These are phyloP conservation scores for Teratosphaeria pseudoeucalypti DNA, from an alignment of 2,329 filamentous ascomycete genomes.

Conservation along the genomic window DNA sequence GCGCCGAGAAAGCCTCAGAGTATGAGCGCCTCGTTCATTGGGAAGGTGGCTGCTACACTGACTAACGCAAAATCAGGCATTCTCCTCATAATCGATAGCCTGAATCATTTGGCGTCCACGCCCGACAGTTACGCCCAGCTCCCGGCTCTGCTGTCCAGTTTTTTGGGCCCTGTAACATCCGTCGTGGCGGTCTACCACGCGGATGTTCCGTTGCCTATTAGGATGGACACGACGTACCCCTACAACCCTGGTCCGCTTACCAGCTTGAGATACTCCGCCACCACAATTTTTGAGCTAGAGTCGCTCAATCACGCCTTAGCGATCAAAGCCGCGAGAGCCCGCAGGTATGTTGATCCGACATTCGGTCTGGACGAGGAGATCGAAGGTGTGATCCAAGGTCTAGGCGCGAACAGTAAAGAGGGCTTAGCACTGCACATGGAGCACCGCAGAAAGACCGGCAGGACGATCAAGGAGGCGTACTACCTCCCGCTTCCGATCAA, in stretches of 20 bases:
- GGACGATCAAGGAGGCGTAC: conserved; percentile 62
- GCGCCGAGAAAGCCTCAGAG: neutral
- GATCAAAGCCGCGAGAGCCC: conserved; percentile 63
- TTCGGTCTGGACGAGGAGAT: conserved; percentile 69
- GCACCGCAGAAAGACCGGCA: conserved; percentile 70
- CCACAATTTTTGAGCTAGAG: conserved; percentile 65
- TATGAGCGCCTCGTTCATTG: neutral
- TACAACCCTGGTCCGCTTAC: conserved; percentile 62
- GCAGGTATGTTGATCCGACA: conserved; percentile 62
- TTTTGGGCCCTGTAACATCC: conserved; percentile 57
- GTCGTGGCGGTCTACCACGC: conserved; percentile 73
- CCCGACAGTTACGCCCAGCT: conserved; percentile 40
- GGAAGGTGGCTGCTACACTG: neutral
- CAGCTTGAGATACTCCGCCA: conserved; percentile 75
- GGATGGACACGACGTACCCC: conserved; percentile 17
- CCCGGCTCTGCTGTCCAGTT: conserved; percentile 58
- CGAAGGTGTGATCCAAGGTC: conserved; percentile 67
- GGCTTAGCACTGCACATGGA: conserved; percentile 76
- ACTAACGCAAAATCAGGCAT: conserved; percentile 43
- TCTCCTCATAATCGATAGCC: conserved; percentile 69
- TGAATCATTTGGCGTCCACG: conserved; percentile 53
- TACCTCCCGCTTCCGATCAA: conserved; percentile 34
- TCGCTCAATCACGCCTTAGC: conserved; percentile 66
- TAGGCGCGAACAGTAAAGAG: conserved; percentile 42
- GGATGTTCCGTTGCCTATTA: conserved; percentile 55